These are phyloP conservation scores for Didymella pinodella DNA, from an alignment of 2,329 filamentous ascomycete genomes.

Conservation along the genomic window DNA sequence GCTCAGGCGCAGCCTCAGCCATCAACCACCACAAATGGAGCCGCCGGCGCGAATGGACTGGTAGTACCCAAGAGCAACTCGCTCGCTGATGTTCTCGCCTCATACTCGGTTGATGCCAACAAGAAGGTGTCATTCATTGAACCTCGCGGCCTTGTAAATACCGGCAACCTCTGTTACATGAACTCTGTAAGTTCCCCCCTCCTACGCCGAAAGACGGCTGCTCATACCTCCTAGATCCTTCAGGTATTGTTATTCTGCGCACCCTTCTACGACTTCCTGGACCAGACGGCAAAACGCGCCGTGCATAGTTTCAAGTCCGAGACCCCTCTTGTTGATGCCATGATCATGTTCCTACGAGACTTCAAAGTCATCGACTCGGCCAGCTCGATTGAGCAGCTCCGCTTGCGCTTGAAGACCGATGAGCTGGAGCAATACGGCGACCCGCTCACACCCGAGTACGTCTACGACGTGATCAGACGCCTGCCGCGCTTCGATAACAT, in stretches of 20 bases:
- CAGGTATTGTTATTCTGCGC: conserved; percentile 94
- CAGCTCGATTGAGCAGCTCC: conserved; percentile 74
- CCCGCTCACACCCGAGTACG: conserved; percentile 89
- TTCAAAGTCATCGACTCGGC: conserved; percentile 88
- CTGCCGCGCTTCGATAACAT: conserved; percentile 90
- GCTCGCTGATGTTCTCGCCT: conserved; percentile 77
- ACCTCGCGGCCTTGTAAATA: conserved; percentile 92
- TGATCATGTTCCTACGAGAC: conserved; percentile 97
- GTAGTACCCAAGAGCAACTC: conserved; percentile 64
- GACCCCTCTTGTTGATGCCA: conserved; percentile 90
- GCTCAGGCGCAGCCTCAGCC: conserved; percentile 31
- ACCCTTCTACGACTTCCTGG: conserved; percentile 93
- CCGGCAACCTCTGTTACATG: conserved; percentile 99
- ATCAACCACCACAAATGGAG: conserved; percentile 37
- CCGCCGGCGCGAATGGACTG: conserved; percentile 51
- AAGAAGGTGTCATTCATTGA: conserved; percentile 83
- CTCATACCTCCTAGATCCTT: conserved; percentile 71
- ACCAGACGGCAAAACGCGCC: conserved; percentile 83
- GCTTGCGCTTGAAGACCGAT: conserved; percentile 75
- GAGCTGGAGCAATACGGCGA: conserved; percentile 92
- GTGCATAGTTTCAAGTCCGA: conserved; percentile 94
- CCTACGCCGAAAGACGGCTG: neutral
- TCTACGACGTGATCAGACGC: conserved; percentile 90
- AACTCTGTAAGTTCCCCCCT: conserved; percentile 77
- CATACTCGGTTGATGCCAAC: conserved; percentile 72